Base-by-base conservation (phyloP, 768 basidiomycete species). In the Naganishia onofrii region DNA sequence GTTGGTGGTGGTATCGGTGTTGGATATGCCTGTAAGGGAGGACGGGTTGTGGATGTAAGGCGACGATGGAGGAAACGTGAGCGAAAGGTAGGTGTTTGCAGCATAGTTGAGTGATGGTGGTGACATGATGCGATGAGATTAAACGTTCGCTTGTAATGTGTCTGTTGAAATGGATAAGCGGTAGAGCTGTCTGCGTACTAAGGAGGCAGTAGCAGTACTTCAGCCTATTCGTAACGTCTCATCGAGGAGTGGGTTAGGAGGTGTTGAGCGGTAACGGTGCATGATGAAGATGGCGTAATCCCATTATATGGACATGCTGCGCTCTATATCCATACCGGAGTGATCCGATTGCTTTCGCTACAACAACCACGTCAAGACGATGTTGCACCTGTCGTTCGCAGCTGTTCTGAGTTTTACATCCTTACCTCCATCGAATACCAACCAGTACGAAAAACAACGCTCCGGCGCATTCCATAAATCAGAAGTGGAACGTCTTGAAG, bases 61-160 rank as follows among this genome's bases (percentile, higher is more conserved):
- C 29, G 60, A 63, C 3, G 60, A 44, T 4, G 60, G 42, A 15
- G 60, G 60, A 44, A 63, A 63, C 1, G 60, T 63, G 60, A 63
- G 60, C n/a, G 60, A 63, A 21, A 63, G 60, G 60, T 63, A 63
- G 60, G 60, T 63, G 38, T 63, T 42, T 12, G 38, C n/a, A 8
- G 60, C 60, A 15, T 63, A 42, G 38, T 63, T 44, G 60, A 63
- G 60, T n/a, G 60, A 10, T 6, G 60, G 60, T 13, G 60, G 60
- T 26, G 60, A 26, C 60, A 51, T 51, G 48, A 51, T 51, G 48
- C n/a, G 48, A 46, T 17, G 44, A 3, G 42, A 42, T 42, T 7
- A n/a, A n/a, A n/a, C n/a, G n/a, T n/a, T 42, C 15, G 42, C 9
- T 42, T 42, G 42, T 8, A 17, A 7, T 42, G 42, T 42, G 2